These are phyloP conservation scores for Chlorella sp. DNA, from an alignment of 139 green algal genomes.

Conservation along the genomic window DNA sequence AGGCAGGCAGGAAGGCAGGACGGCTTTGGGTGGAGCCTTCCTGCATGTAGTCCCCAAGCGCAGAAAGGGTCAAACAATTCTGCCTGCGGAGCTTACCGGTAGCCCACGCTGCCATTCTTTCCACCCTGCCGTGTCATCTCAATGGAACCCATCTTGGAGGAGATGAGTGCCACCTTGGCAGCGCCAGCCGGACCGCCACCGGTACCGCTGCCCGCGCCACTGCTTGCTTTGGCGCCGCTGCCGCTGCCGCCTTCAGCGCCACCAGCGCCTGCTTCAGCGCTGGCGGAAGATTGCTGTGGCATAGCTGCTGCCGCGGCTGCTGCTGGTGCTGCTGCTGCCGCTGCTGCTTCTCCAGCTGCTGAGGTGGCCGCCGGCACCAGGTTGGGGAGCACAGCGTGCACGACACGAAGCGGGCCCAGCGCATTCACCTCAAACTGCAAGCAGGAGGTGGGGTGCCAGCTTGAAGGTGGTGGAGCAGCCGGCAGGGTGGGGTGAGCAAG, in stretches of 20 bases:
- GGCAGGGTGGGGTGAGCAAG: not conserved
- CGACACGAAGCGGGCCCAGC: slow-evolving; percentile 59
- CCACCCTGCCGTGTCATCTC: slow-evolving; percentile 28
- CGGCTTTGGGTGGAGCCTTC: no score
- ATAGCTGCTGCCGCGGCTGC: not conserved
- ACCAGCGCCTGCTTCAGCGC: not conserved
- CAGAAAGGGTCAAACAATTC: no score
- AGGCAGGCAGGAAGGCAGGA: no score
- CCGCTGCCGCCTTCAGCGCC: not conserved
- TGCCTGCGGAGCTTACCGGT: slow-evolving; percentile 9
- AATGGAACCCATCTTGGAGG: slow-evolving; percentile 61
- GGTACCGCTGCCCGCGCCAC: not conserved
- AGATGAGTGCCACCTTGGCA: slow-evolving; percentile 60
- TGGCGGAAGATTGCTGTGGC: not conserved
- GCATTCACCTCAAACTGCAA: slow-evolving; percentile 62
- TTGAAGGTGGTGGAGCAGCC: not conserved
- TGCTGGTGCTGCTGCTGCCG: not conserved
- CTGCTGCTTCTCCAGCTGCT: not conserved
- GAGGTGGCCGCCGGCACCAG: slow-evolving; percentile 5
- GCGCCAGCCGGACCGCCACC: not conserved
- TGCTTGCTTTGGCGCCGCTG: not conserved
- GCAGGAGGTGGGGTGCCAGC: not conserved
- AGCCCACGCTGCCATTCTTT: slow-evolving; percentile 13
- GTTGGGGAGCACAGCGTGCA: slow-evolving; percentile 36
- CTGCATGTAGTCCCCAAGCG: no score